Percentiles rank a stretch among this genome's conserved stretches.
Conservation (phyloP, 2,329 filamentous ascomycete genomes). For the Catunica adiposa region DNA sequence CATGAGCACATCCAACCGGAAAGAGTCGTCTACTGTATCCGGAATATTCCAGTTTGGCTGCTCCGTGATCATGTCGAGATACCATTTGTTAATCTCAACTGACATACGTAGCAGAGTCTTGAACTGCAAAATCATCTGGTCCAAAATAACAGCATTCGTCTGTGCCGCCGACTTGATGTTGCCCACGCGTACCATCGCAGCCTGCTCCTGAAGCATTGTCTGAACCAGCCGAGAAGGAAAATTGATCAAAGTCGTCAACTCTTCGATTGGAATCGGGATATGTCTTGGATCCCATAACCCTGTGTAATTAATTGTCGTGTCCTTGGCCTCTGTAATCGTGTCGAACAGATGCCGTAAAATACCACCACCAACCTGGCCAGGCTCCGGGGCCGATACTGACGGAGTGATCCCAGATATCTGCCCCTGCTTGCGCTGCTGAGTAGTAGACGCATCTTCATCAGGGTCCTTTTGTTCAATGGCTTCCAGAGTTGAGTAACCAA, state of each 20-base stretch:
- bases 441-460: no score
- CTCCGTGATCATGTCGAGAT: slow-evolving; percentile 64
- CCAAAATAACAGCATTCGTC: slow-evolving; percentile 83
- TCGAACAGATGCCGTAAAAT: slow-evolving; percentile 71
- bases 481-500: not conserved
- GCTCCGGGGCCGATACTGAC: slow-evolving; percentile 25
- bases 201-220: slow-evolving; percentile 82
- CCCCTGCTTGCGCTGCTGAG: no score
- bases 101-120: slow-evolving; percentile 84
- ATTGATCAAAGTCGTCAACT: slow-evolving; percentile 87
- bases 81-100: slow-evolving; percentile 81
- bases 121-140: slow-evolving; percentile 96
- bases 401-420: slow-evolving; percentile 32
- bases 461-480: slow-evolving; percentile 6
- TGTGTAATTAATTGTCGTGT: slow-evolving; percentile 73
- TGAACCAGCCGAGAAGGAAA: slow-evolving; percentile 92
- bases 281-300: slow-evolving; percentile 74
- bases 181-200: slow-evolving; percentile 79
- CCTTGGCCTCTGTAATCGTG: slow-evolving; percentile 87
- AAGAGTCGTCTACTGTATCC: slow-evolving; percentile 90
- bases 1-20: slow-evolving; percentile 80
- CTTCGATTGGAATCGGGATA: slow-evolving; percentile 89
- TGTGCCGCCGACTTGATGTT: slow-evolving; percentile 80
- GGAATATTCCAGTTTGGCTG: slow-evolving; percentile 91
- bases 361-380: slow-evolving; percentile 33